A percentile compares a stretch with the other conserved stretches of the same genome.
These are phyloP conservation scores for Penicillium sclerotigenum DNA, from an alignment of 2,329 filamentous ascomycete genomes.

Conservation along the genomic window DNA sequence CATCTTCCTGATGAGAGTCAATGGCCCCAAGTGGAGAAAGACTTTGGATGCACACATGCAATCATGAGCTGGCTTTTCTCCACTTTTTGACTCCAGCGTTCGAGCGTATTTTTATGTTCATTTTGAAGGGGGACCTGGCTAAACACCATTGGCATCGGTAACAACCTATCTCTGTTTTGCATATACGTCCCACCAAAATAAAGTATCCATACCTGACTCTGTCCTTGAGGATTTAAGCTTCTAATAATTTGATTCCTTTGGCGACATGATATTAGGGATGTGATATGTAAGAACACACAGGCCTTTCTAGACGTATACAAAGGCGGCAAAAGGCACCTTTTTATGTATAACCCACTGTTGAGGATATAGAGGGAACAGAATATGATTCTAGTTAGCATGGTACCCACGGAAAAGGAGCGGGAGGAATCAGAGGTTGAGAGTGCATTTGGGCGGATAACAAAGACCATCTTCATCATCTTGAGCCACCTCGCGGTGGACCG, in stretches of 20 bases:
- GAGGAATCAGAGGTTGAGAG: constrained; percentile 69
- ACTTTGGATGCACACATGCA: constrained; percentile 53
- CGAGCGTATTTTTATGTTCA: background rate
- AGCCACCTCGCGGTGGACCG: no score
- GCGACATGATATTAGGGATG: background rate
- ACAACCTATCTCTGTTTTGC: background rate
- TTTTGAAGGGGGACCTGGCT: background rate
- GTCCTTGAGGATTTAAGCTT: background rate
- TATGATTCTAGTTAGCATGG: constrained; percentile 63
- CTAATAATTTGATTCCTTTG: background rate
- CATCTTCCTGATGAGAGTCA: constrained; percentile 61
- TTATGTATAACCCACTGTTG: constrained; percentile 53
- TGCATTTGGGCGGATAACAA: constrained; percentile 59
- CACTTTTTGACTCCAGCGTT: background rate
- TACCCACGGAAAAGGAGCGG: constrained; percentile 63
- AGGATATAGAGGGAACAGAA: constrained; percentile 73
- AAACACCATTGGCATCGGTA: background rate
- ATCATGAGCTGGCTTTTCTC: constrained; percentile 4
- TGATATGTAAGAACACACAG: background rate
- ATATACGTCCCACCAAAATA: background rate
- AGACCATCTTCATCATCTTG: no score
- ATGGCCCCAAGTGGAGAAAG: constrained; percentile 61
- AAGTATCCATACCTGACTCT: background rate
- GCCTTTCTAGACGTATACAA: background rate
- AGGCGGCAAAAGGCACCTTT: background rate